Base-by-base conservation (phyloP, 257 asterid genomes). In the Oldenlandia corymbosa region DNA sequence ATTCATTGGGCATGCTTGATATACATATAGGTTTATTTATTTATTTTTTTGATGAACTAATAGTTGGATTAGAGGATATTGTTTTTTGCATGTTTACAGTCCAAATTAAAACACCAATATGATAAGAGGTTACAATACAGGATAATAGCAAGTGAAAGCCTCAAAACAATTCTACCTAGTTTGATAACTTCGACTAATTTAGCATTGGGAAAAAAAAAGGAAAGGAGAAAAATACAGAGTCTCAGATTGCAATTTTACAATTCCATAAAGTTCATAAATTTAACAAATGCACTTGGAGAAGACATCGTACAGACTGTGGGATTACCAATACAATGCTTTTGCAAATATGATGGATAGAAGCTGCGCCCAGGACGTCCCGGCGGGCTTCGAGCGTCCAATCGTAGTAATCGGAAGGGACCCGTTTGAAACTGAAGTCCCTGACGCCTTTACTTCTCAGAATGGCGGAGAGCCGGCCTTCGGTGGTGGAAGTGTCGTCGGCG, bases 301-400 rank as follows among this genome's bases (percentile, higher is more conserved):
- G 8, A 27, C 70, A 7, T 7, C 59, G 28, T 1, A 30, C 0
- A 42, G 10, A 28, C 13, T 16, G 61, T 20, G 5, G 12, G 10
- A 17, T n/a, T 83, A 92, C 99, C 97, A 93, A 73, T 60, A 90
- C 99, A 69, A 93, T 90, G 87, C 99, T 93, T 82, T 90, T 93
- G 94, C 99, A 93, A 75, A 93, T 95, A 75, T 93, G 99, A 50
- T 90, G 75, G 58, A 87, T 41, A 61, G 99, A 93, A 74, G 91
- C 78, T 68, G 99, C 99, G 23, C 50, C 78, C 20, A 93, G 91
- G 76, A 75, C 74, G 53, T 90, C 90, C 9, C 95, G 85, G 36
- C 99, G 91, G 54, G 91, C 77, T 69, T 93, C 94, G 61, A 85
- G 81, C 53, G 94, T 70, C 87, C 85, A 68, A 43, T 81, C 79